Conservation (phyloP, 1,284 basidiomycete genomes). For the Laetiporus sulphureus region DNA sequence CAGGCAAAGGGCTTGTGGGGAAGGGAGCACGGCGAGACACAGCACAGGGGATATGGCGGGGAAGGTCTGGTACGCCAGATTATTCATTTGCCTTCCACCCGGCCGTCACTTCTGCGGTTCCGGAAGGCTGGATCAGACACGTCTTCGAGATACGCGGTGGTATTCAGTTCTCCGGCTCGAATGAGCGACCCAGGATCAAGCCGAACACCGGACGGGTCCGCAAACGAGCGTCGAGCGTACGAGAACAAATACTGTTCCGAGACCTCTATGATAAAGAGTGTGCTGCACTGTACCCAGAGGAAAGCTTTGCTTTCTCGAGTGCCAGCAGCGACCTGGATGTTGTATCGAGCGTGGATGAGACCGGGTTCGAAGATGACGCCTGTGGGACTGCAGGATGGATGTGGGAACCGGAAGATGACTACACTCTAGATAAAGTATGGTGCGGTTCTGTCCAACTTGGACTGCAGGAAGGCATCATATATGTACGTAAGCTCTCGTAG, state of each 20-base stretch:
- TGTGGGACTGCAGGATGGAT: conserved; percentile 33
- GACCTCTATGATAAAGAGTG: conserved; percentile 16
- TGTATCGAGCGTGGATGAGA: neutral
- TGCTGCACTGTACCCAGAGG: conserved; percentile 2
- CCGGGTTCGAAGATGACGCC: conserved; percentile 19
- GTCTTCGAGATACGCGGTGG: conserved; percentile 53
- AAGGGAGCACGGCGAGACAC: too few species aligned
- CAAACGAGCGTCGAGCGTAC: conserved; percentile 47
- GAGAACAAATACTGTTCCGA: conserved; percentile 47
- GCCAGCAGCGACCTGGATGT: neutral
- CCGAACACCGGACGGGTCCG: conserved; percentile 37
- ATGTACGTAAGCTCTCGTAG: too few species aligned
- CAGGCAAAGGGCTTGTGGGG: too few species aligned
- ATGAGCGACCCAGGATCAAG: conserved; percentile 48
- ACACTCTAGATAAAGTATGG: conserved; percentile 51
- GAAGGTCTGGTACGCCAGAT: too few species aligned
- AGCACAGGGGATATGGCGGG: too few species aligned
- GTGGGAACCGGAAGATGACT: conserved; percentile 64
- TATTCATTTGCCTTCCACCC: too few species aligned
- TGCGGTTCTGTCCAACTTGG: too few species aligned
- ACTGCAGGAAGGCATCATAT: too few species aligned
- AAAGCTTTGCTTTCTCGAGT: neutral
- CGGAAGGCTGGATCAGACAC: conserved; percentile 31
- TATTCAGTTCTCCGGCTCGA: conserved; percentile 33
- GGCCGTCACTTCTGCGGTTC: conserved; percentile 8